Evolutionary conservation across 192 early-diverging fungal genomes (phyloP).

Genomic region (Backusella macrospora): DNA sequence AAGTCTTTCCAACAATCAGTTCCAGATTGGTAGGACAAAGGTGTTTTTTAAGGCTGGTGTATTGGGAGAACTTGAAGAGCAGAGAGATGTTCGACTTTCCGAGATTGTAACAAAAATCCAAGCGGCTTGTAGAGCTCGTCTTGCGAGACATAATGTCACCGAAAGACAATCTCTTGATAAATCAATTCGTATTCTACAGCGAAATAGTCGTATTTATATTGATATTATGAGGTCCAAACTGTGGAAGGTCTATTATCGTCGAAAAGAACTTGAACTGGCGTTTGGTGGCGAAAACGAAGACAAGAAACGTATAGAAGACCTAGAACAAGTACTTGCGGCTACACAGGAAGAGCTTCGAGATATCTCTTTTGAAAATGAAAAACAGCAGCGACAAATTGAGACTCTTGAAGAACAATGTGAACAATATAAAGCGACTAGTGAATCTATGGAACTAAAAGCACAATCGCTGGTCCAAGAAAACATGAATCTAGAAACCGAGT

Average conservation of each 20-base stretch:
- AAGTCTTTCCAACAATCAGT: slow-evolving; percentile 77
- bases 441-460: not conserved
- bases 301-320: slow-evolving; percentile 15
- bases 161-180: slow-evolving; percentile 64
- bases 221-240: slow-evolving; percentile 88
- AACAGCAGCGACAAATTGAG: not conserved
- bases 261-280: slow-evolving; percentile 24
- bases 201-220: slow-evolving; percentile 92
- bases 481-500: not conserved
- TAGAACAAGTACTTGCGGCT: slow-evolving; percentile 13
- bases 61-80: slow-evolving; percentile 93
- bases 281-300: slow-evolving; percentile 26
- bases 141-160: slow-evolving; percentile 67
- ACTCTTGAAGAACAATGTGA: not conserved
- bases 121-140: slow-evolving; percentile 83
- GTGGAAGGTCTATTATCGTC: slow-evolving; percentile 89
- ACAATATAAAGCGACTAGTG: too few species aligned
- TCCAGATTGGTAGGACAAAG: slow-evolving; percentile 88
- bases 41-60: slow-evolving; percentile 97
- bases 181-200: slow-evolving; percentile 92
- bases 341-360: slow-evolving; percentile 8
- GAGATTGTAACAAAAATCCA: slow-evolving; percentile 85
- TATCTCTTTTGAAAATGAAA: not conserved
- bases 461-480: not conserved
- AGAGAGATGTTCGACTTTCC: slow-evolving; percentile 80